Percentiles rank a stretch among this genome's conserved stretches.
These are phyloP conservation scores for Fallopia convolvulus DNA, from an alignment of 148 eudicot species.

Conservation along the genomic window DNA sequence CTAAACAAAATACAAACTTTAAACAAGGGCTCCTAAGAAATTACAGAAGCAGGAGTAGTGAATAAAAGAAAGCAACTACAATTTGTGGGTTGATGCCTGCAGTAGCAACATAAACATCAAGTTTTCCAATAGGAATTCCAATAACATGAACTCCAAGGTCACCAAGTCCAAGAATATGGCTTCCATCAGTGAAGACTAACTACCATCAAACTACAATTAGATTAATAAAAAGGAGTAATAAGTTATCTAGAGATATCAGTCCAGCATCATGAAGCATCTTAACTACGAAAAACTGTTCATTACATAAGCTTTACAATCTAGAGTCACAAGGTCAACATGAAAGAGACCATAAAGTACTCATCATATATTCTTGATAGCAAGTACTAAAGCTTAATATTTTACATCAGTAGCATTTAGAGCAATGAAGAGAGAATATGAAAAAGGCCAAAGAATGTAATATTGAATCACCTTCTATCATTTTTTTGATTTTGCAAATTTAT, in stretches of 20 bases:
- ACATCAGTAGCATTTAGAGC: neutral
- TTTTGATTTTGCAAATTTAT: no score
- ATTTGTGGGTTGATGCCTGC: slow-evolving; percentile 94
- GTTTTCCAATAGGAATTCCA: slow-evolving; percentile 96
- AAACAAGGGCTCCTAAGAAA: neutral
- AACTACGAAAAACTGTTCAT: neutral
- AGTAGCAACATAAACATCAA: slow-evolving; percentile 98
- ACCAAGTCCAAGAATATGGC: slow-evolving; percentile 96
- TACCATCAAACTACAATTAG: slow-evolving; percentile 81
- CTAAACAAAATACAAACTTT: neutral
- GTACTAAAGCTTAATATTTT: neutral
- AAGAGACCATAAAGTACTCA: neutral
- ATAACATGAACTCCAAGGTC: slow-evolving; percentile 99
- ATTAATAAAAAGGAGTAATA: slow-evolving; percentile 13
- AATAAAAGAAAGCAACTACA: slow-evolving; percentile 34
- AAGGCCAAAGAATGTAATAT: neutral
- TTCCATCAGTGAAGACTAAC: slow-evolving; percentile 99
- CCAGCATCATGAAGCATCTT: neutral
- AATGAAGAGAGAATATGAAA: neutral
- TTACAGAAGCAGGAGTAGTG: neutral
- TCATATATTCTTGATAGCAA: neutral
- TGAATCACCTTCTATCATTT: neutral
- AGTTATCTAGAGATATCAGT: slow-evolving; percentile 3
- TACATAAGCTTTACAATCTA: neutral
- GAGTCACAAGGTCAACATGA: neutral